Conservation (phyloP, 495 filamentous ascomycete species). For the Penicillium verhagenii region DNA sequence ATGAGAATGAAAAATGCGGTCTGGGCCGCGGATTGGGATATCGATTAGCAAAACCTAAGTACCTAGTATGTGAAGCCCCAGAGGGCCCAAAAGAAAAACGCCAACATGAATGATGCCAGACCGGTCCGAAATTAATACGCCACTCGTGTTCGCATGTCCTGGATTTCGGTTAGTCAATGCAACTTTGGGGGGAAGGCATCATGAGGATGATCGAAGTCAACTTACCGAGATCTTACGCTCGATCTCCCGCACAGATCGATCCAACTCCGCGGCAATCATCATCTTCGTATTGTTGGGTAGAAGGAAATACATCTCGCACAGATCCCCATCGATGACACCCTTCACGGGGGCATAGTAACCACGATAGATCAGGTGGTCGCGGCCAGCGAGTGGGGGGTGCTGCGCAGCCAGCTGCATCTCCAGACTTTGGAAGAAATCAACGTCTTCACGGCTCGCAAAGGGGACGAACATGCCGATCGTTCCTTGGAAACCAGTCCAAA, state of each 20-base stretch:
- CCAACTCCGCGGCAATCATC: slow-evolving; percentile 90
- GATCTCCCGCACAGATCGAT: slow-evolving; percentile 85
- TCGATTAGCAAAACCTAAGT: slow-evolving; percentile 18
- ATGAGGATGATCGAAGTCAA: neutral
- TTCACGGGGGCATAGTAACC: slow-evolving; percentile 98
- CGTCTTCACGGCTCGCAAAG: slow-evolving; percentile 85
- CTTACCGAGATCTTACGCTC: slow-evolving; percentile 92
- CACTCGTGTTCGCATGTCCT: slow-evolving; percentile 87
- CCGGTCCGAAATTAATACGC: slow-evolving; percentile 60
- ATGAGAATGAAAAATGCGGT: slow-evolving; percentile 11
- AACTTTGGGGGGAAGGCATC: neutral
- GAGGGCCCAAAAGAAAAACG: slow-evolving; percentile 14
- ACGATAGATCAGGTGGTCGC: slow-evolving; percentile 92
- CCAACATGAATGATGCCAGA: slow-evolving; percentile 26
- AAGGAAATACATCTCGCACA: slow-evolving; percentile 87
- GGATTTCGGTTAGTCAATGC: slow-evolving; percentile 17
- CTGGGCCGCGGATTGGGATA: slow-evolving; percentile 16
- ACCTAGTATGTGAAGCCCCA: slow-evolving; percentile 33
- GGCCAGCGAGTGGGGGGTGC: slow-evolving; percentile 80
- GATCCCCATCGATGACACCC: slow-evolving; percentile 95
- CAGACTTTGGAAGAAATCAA: slow-evolving; percentile 94
- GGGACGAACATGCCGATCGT: slow-evolving; percentile 91
- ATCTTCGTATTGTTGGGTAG: slow-evolving; percentile 83
- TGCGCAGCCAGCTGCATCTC: slow-evolving; percentile 83
- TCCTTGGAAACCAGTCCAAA: slow-evolving; percentile 94